Percentiles rank a stretch among this genome's conserved stretches.
These are phyloP conservation scores for Penicillium frequentans DNA, from an alignment of 2,329 filamentous ascomycete species.

Conservation along the genomic window DNA sequence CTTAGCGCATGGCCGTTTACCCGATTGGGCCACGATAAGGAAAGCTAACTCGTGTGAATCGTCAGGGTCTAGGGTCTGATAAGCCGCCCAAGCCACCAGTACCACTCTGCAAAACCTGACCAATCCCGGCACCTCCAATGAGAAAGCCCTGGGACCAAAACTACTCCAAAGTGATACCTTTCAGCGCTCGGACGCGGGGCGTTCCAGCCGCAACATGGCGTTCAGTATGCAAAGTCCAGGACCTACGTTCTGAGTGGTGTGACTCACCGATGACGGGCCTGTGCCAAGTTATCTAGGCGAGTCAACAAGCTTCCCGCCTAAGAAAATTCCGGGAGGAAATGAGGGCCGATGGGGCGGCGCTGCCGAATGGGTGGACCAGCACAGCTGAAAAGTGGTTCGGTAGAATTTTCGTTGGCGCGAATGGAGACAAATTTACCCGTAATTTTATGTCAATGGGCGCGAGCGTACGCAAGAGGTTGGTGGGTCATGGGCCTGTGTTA, in stretches of 20 bases:
- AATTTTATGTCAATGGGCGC: no score
- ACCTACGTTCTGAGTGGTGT: neutral
- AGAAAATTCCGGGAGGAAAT: neutral
- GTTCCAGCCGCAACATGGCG: neutral
- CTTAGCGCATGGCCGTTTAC: neutral
- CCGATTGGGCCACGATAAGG: neutral
- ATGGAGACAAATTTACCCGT: neutral
- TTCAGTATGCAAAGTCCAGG: neutral
- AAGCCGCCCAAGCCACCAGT: neutral
- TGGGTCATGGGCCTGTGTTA: neutral
- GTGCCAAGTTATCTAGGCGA: neutral
- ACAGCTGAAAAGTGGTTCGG: neutral
- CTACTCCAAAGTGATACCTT: no score
- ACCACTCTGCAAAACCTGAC: neutral
- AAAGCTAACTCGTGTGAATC: neutral
- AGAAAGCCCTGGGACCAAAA: neutral
- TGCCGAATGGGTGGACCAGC: neutral
- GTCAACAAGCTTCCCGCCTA: neutral
- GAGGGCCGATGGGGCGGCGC: neutral
- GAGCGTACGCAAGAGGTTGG: no score
- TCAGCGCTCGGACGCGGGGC: no score
- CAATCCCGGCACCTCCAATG: neutral
- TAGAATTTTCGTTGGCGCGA: neutral
- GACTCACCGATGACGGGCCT: neutral
- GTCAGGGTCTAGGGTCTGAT: neutral